Conservation (phyloP, 1,284 basidiomycete species). For the Cryptococcus sp. region DNA sequence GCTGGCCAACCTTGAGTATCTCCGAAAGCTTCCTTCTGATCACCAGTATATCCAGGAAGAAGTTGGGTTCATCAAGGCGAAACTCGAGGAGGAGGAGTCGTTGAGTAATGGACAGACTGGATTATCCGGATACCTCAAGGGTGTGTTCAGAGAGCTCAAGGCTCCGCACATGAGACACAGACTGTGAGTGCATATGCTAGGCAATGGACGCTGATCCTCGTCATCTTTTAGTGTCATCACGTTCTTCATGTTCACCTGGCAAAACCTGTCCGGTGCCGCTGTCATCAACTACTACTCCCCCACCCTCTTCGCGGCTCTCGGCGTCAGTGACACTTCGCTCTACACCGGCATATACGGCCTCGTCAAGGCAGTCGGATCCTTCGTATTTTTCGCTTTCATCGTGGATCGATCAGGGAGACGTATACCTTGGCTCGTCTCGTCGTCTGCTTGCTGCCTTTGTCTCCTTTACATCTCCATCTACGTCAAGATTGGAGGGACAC, state of each 20-base stretch:
- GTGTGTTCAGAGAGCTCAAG: slow-evolving; percentile 29
- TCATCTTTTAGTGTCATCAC: slow-evolving; percentile 8
- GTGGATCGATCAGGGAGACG: slow-evolving; percentile 42
- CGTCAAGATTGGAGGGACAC: slow-evolving; percentile 30
- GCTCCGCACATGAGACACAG: slow-evolving; percentile 34
- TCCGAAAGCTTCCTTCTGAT: slow-evolving; percentile 54
- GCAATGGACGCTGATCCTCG: background rate
- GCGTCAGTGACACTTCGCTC: slow-evolving; percentile 42
- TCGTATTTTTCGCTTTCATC: slow-evolving; percentile 35
- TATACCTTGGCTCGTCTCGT: slow-evolving; percentile 34
- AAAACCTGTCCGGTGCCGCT: slow-evolving; percentile 43
- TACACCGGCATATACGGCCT: slow-evolving; percentile 53
- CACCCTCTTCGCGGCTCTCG: slow-evolving; percentile 46
- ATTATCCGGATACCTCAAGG: slow-evolving; percentile 27
- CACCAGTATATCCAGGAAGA: slow-evolving; percentile 52
- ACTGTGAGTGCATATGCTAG: slow-evolving; percentile 24
- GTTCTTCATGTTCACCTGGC: slow-evolving; percentile 28
- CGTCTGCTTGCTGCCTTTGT: too few relatives aligned
- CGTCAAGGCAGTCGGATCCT: slow-evolving; percentile 40
- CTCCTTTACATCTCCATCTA: slow-evolving; percentile 36
- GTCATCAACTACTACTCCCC: slow-evolving; percentile 38
- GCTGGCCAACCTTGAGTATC: slow-evolving; percentile 52
- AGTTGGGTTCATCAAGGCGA: slow-evolving; percentile 26
- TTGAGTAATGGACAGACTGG: slow-evolving; percentile 15
- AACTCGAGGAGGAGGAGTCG: slow-evolving; percentile 37